Evolutionary conservation across 345 rosid genomes (phyloP).

Genomic region (Erysimum cheiranthoides): DNA sequence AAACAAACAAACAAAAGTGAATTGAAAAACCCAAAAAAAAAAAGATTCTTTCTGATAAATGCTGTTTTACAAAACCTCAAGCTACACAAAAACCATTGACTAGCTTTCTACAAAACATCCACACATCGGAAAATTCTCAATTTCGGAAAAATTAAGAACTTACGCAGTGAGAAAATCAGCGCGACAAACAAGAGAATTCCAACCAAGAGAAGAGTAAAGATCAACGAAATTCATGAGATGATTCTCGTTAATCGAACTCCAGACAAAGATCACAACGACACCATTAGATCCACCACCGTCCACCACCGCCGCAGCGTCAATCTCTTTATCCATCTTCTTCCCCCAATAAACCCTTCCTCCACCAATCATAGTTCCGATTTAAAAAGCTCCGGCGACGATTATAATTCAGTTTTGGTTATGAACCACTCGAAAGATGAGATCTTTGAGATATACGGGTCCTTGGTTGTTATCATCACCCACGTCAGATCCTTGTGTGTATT

Average conservation of each 20-base stretch:
- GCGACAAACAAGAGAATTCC: constrained; percentile 83
- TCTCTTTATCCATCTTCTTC: constrained; percentile 41
- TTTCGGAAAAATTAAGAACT: constrained; percentile 14
- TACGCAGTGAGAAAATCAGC: constrained; percentile 82
- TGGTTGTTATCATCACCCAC: constrained; percentile 40
- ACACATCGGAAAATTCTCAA: constrained; percentile 7
- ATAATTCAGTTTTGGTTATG: not conserved
- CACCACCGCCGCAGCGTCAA: not conserved
- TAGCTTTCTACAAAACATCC: not conserved
- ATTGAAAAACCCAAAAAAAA: not conserved
- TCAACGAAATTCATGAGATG: constrained; percentile 59
- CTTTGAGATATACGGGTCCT: constrained; percentile 38
- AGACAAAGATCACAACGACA: constrained; percentile 73
- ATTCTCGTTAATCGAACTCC: constrained; percentile 68
- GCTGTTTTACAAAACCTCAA: constrained; percentile 13
- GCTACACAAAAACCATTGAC: not conserved
- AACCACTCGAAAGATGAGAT: constrained; percentile 46
- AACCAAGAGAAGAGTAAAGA: constrained; percentile 85
- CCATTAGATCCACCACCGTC: constrained; percentile 57
- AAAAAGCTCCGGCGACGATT: constrained; percentile 30
- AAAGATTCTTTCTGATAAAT: constrained; percentile 4
- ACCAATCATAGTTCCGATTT: constrained; percentile 54
- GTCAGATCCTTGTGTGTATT: constrained; percentile 24
- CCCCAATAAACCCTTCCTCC: constrained; percentile 77
- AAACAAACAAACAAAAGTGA: not conserved